Evolutionary conservation across 257 asterid species (phyloP).

Genomic region (Capsicum rhomboideum): DNA sequence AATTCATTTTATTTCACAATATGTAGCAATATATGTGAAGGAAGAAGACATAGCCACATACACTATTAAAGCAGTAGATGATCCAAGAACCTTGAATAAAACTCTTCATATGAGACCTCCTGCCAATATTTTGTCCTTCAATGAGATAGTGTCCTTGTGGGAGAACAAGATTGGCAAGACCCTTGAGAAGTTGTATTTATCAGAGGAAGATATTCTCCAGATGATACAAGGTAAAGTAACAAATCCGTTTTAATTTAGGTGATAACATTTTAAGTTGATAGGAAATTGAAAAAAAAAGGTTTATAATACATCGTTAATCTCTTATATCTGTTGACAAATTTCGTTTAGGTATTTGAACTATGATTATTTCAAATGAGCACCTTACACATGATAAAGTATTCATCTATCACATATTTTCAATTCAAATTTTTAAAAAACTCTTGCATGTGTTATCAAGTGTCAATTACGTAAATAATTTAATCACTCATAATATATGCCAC

Average conservation of each 20-base stretch:
- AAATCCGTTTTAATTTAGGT: not conserved
- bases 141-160: conserved; percentile 56
- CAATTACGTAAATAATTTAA: not conserved
- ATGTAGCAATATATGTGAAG: conserved; percentile 40
- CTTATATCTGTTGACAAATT: not conserved
- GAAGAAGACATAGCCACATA: conserved; percentile 53
- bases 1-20: not conserved
- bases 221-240: conserved; percentile 36
- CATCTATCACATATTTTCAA: not conserved
- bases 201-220: conserved; percentile 46
- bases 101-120: conserved; percentile 48
- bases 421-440: not conserved
- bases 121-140: conserved; percentile 41
- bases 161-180: conserved; percentile 68
- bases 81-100: conserved; percentile 65
- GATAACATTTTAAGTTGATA: not conserved
- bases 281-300: not conserved
- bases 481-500: not conserved
- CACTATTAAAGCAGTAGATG: conserved; percentile 58
- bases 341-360: not conserved
- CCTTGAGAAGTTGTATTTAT: conserved; percentile 37
- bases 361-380: not conserved
- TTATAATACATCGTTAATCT: not conserved
- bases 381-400: not conserved
- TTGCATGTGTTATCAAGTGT: not conserved